phyloP scores from a whole-genome alignment of 306 rosid species.

The Lathyrus aphaca region DNA sequence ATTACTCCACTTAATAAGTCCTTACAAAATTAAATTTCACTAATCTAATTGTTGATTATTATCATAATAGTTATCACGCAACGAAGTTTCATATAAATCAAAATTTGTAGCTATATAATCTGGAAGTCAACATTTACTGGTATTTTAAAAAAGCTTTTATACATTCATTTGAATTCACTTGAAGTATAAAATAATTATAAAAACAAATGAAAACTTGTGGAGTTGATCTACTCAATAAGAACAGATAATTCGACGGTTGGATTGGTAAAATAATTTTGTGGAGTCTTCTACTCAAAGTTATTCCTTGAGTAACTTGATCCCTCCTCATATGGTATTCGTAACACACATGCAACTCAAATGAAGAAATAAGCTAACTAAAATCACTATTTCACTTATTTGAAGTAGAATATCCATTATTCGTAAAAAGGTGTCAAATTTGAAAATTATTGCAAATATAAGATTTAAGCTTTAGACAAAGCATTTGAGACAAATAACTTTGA shows the following conservation, averaged over 20 bases:
- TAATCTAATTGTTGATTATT: not conserved
- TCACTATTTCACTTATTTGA: not conserved
- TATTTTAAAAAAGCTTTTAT: not conserved
- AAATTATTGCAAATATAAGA: constrained; percentile 26
- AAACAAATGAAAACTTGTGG: not conserved
- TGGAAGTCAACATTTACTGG: not conserved
- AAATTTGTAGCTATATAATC: not conserved
- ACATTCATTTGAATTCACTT: not conserved
- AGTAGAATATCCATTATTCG: constrained; percentile 6
- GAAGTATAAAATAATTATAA: not conserved
- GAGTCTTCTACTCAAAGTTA: not conserved
- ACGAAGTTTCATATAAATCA: not conserved
- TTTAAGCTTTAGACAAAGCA: constrained; percentile 34
- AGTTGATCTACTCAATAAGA: not conserved
- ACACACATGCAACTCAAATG: not conserved
- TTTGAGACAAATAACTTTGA: constrained; percentile 52
- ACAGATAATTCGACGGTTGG: not conserved
- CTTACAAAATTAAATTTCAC: not conserved
- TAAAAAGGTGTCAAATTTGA: constrained; percentile 7
- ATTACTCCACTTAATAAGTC: not conserved
- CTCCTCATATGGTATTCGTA: not conserved
- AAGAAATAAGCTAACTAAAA: constrained; percentile 30
- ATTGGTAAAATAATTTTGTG: not conserved
- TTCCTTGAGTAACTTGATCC: constrained; percentile 6
- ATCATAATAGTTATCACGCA: not conserved